These are phyloP conservation scores for Fusarium sp. DNA, from an alignment of 2,329 filamentous ascomycete genomes.

Conservation along the genomic window DNA sequence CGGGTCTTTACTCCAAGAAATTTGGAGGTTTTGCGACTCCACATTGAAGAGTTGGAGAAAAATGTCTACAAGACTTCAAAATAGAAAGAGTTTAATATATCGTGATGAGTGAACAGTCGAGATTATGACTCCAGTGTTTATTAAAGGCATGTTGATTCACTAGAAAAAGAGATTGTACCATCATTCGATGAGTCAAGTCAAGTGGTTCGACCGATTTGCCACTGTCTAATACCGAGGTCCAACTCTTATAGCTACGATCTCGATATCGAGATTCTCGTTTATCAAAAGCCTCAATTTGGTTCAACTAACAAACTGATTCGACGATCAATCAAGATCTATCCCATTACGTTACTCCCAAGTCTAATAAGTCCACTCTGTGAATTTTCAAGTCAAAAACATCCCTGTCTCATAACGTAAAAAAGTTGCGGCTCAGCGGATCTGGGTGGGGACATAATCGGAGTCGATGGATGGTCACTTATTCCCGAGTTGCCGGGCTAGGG, in stretches of 20 bases:
- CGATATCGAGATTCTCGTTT: not conserved
- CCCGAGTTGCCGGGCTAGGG: not conserved
- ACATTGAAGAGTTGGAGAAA: slow-evolving; percentile 3
- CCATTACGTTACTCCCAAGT: slow-evolving; percentile 11
- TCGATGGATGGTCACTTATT: not conserved
- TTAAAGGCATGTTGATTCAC: fast-evolving
- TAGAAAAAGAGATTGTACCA: not conserved
- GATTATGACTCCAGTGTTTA: fast-evolving
- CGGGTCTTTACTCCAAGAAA: slow-evolving; percentile 2
- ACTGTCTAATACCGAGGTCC: not conserved
- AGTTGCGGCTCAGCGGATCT: slow-evolving; percentile 18
- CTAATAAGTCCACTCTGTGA: not conserved
- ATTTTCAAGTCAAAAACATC: not conserved
- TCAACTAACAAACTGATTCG: not conserved
- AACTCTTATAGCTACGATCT: fast-evolving
- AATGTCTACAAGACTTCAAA: not conserved
- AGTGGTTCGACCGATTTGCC: not conserved
- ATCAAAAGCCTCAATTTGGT: not conserved
- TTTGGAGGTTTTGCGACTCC: not conserved
- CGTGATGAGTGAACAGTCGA: fast-evolving
- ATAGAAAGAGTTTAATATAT: not conserved
- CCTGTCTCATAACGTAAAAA: slow-evolving; percentile 32
- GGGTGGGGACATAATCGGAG: not conserved
- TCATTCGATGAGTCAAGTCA: not conserved
- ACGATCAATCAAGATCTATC: not conserved